Base-by-base conservation (phyloP, 495 filamentous ascomycete genomes). In the Amniculicola lignicola region DNA sequence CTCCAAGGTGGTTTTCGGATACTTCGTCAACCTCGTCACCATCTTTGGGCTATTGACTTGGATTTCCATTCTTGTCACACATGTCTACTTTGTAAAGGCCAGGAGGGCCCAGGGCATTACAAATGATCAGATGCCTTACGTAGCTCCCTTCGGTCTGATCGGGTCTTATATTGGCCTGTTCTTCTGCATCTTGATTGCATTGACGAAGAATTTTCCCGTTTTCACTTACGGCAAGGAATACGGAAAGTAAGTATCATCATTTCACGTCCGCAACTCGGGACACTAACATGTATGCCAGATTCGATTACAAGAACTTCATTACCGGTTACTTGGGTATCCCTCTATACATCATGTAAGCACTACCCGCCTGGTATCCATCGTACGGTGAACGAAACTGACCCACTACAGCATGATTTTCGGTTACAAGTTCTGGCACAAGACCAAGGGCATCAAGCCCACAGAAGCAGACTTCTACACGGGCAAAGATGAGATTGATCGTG, bases 301-400 rank as follows among this genome's bases (percentile, higher is more conserved):
- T n/a, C n/a, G 47, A 57, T 28, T 82, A 84, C 66, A 82, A 83
- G 69, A 86, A 80, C 61, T 93, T 93, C 70, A 79, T 94, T 68
- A 91, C 87, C 0, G 82, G 82, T 3, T 91, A 93, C 62, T 79
- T 90, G 3, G 89, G 88, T 27, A 91, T 94, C 63, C 85, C 86
- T 3, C 71, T 92, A 12, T 94, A 89, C 63, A 61, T 94, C 2
- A 75, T 81, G 53, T 56, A 56, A 56, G 53, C 28, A 14, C 28
- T 49, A 5, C 18, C 42, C 11, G 10, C 24, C 28, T 10, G 4
- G 7, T 11, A 4, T 27, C 23, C 22, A 36, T 49, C 12, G 4
- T 12, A 9, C 12, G 14, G 16, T 35, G 5, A 23, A 31, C 37
- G 37, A 5, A 4, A 11, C 42, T 45, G 16, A 45, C 23, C 5